Percentiles rank a stretch among this genome's conserved stretches.
Evolutionary conservation across 345 rosid genomes (phyloP).

Genomic region (Citropsis articulata): DNA sequence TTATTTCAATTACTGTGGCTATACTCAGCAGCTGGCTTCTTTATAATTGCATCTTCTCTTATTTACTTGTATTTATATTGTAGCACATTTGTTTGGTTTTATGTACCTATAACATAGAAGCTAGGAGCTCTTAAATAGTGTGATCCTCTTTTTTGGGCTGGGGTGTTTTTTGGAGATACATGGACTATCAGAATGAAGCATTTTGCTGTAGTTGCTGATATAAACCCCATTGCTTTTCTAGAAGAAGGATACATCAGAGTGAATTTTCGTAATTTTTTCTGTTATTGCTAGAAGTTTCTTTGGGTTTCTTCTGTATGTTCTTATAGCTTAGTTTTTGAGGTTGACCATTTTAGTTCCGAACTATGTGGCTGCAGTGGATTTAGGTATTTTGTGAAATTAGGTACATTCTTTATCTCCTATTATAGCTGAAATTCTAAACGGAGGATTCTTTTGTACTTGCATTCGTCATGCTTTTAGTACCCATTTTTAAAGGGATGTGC

Average conservation of each 20-base stretch:
- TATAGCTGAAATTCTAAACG: not conserved
- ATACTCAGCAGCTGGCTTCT: not conserved
- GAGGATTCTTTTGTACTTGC: not conserved
- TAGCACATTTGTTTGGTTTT: not conserved
- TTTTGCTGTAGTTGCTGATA: not conserved
- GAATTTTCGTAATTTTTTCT: not conserved
- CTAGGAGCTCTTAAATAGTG: not conserved
- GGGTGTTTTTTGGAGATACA: not conserved
- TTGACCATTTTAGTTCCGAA: not conserved
- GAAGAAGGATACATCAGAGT: not conserved
- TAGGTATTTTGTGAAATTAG: not conserved
- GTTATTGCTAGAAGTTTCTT: not conserved
- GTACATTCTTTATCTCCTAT: not conserved
- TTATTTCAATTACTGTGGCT: slow-evolving; percentile 9
- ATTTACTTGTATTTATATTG: not conserved
- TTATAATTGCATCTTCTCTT: not conserved
- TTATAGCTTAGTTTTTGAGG: not conserved
- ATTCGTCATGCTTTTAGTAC: not conserved
- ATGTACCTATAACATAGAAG: slow-evolving; percentile 1
- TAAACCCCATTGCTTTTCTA: not conserved
- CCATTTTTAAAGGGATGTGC: not conserved
- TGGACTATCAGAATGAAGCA: not conserved
- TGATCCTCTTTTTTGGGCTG: slow-evolving; percentile 1
- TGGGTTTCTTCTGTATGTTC: not conserved
- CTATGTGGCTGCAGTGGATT: slow-evolving; percentile 4